A percentile compares a stretch with the other conserved stretches of the same genome.
Evolutionary conservation across 2,329 filamentous ascomycete species (phyloP).

Genomic region (Sarocladium strictum): DNA sequence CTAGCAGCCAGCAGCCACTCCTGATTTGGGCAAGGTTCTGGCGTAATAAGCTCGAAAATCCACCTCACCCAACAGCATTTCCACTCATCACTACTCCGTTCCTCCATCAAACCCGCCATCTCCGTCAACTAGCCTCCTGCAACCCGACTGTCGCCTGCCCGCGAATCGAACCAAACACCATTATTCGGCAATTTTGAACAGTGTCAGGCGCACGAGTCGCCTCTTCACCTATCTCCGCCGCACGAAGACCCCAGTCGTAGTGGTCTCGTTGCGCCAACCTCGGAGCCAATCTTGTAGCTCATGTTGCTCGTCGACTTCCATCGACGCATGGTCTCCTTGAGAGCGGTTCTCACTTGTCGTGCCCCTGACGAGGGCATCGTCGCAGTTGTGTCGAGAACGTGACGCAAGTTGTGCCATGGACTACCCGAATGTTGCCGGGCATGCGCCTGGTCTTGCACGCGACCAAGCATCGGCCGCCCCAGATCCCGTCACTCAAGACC

Average conservation of each 20-base stretch:
- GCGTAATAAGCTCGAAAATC: not conserved
- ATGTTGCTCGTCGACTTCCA: not conserved
- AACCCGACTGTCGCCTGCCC: not conserved
- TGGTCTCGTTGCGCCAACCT: not conserved
- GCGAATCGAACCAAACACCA: too few species aligned
- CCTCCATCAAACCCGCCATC: not conserved
- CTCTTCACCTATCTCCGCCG: too few species aligned
- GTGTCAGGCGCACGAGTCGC: too few species aligned
- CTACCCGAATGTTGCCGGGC: not conserved
- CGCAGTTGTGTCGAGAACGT: not conserved
- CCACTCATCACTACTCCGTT: not conserved
- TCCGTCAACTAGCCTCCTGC: too few species aligned
- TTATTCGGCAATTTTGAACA: too few species aligned
- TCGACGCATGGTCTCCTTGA: not conserved
- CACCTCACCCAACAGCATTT: not conserved
- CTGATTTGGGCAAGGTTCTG: too few species aligned
- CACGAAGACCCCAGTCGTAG: too few species aligned
- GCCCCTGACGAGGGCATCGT: conserved; percentile 3
- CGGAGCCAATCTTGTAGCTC: not conserved
- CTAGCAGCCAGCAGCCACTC: too few species aligned
- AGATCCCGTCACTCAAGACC: not conserved
- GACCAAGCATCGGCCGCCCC: not conserved
- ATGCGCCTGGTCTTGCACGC: too few species aligned
- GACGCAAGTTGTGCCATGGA: not conserved
- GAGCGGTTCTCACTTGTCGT: not conserved